Evolutionary conservation across 2,329 filamentous ascomycete genomes (phyloP), one percentile per base, ranked within the genome.

Genomic region (Arthrobotrys entomopaga): DNA sequence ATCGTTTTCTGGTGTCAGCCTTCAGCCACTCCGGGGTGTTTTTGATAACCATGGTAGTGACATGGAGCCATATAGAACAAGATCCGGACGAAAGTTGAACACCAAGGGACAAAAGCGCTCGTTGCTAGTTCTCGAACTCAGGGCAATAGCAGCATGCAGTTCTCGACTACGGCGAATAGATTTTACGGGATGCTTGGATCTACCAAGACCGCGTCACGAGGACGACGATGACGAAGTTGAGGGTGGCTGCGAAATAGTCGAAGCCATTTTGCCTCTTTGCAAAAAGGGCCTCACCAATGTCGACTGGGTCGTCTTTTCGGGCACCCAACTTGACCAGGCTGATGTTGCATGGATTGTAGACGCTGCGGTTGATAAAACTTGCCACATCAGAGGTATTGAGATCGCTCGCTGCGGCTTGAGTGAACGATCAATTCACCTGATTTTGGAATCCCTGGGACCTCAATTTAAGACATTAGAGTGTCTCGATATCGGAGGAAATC

Each of bases 261-360:
- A 90, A 79, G 89, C 89, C 1, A 82, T 91, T 3, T 88, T 90
- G 77, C 88, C 89, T 0, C 82, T 91, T 4, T 90, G 88, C 80
- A 87, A 87, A 76, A 85, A 87, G 74, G 86, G 89, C 77, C 84
- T 88, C 22, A 91, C 89, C 0, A 89, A 88, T 77, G 87, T 91
- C 16, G 88, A 90, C 79, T 91, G 89, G 89, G 86, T 91, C 61
- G 84, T 87, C 20, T 81, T 91, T 70, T 91, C 88, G 73, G 88
- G 88, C 11, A 89, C 91, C 74, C 85, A 87, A 72, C 84, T 91
- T n/a, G 88, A 88, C 46, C 89, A 91, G 63, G 87, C 87, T 0
- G 90, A 91, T 80, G 82, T 91, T 61, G 89, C 91, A 75, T 86
- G 86, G 77, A 78, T 81, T 52, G 87, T 90, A 50, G 88, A 88